Percentiles rank a stretch among this genome's conserved stretches.
Conservation (phyloP, 2,329 filamentous ascomycete genomes). For the Lachnellula suecica region DNA sequence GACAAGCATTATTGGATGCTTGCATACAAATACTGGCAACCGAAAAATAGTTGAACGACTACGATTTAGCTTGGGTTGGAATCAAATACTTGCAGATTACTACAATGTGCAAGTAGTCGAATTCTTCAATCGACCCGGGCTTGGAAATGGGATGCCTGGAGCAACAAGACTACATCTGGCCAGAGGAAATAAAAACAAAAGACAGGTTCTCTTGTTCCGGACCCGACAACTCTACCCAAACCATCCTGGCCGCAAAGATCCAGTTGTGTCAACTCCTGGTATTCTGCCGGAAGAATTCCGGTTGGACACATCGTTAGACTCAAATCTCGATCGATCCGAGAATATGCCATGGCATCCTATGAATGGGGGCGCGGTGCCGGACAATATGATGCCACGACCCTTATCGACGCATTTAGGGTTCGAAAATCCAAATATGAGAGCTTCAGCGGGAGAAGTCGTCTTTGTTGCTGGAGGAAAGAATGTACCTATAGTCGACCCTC, state of each 20-base stretch:
- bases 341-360: background rate
- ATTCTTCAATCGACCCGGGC: background rate
- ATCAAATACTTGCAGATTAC: too few relatives aligned
- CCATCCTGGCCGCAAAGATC: background rate
- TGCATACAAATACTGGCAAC: too few relatives aligned
- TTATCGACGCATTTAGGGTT: background rate
- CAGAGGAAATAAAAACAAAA: background rate
- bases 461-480: background rate
- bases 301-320: background rate
- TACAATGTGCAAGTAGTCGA: background rate
- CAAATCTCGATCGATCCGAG: background rate
- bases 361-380: background rate
- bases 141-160: background rate
- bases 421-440: background rate
- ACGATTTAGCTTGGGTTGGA: too few relatives aligned
- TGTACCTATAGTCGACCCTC: background rate
- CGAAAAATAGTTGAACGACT: too few relatives aligned
- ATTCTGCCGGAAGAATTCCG: background rate
- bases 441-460: background rate
- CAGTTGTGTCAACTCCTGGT: background rate
- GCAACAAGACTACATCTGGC: background rate
- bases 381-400: background rate
- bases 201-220: background rate
- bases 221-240: background rate
- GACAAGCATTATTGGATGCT: too few relatives aligned